phyloP scores from a whole-genome alignment of 2,329 filamentous ascomycete species.

The Stemphylium beticola region DNA sequence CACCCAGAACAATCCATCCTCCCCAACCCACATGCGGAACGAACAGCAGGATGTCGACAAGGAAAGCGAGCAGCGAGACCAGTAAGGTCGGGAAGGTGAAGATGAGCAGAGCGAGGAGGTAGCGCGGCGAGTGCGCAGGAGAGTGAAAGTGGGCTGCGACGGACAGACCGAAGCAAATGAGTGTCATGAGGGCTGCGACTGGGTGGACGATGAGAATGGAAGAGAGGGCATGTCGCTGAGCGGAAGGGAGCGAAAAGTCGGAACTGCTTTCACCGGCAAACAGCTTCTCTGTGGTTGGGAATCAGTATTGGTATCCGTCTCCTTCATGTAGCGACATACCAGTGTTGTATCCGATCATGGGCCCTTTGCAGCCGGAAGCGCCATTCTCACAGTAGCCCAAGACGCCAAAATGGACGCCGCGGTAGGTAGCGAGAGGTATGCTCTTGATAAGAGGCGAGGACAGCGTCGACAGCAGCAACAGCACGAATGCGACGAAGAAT shows the following conservation, averaged over 20 bases:
- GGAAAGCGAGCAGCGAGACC: slow-evolving; percentile 82
- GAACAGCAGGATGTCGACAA: slow-evolving; percentile 93
- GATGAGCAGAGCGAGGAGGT: slow-evolving; percentile 83
- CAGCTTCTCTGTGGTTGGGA: slow-evolving; percentile 51
- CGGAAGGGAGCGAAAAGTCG: slow-evolving; percentile 70
- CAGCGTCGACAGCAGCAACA: slow-evolving; percentile 86
- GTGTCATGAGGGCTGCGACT: slow-evolving; percentile 81
- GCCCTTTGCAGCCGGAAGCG: slow-evolving; percentile 64
- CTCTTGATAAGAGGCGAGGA: slow-evolving; percentile 86
- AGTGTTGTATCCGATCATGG: slow-evolving; percentile 85
- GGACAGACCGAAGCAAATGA: slow-evolving; percentile 83
- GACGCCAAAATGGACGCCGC: slow-evolving; percentile 83
- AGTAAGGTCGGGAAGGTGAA: slow-evolving; percentile 85
- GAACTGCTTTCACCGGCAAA: slow-evolving; percentile 53
- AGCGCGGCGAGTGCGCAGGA: slow-evolving; percentile 87
- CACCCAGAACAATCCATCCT: slow-evolving; percentile 88
- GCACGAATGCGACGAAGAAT: slow-evolving; percentile 81
- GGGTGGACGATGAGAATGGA: slow-evolving; percentile 92
- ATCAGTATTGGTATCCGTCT: slow-evolving; percentile 19
- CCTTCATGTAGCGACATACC: slow-evolving; percentile 60
- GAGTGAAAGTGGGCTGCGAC: slow-evolving; percentile 83
- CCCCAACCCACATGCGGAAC: slow-evolving; percentile 94
- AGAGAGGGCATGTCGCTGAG: slow-evolving; percentile 73
- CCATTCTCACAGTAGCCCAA: slow-evolving; percentile 80
- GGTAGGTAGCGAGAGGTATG: slow-evolving; percentile 81